These are phyloP conservation scores for Apiospora phragmitis DNA, from an alignment of 2,329 filamentous ascomycete genomes.

Conservation along the genomic window DNA sequence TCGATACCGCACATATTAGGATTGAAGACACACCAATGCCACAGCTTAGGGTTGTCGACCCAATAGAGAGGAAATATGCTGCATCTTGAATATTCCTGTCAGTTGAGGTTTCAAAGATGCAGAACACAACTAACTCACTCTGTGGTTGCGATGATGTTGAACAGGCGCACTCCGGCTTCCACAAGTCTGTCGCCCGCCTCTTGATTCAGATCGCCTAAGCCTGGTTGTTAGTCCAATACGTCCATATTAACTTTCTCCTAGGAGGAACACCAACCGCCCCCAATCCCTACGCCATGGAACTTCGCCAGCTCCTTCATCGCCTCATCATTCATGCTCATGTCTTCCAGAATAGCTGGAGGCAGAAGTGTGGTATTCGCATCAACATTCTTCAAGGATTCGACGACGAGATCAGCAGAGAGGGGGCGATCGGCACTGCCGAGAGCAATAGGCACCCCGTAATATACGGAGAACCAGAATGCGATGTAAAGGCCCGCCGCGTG, in stretches of 20 bases:
- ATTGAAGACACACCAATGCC: conserved; percentile 46
- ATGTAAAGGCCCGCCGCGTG: conserved; percentile 37
- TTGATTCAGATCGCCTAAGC: conserved; percentile 36
- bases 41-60: conserved; percentile 34
- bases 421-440: conserved; percentile 35
- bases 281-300: conserved; percentile 36
- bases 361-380: conserved; percentile 30
- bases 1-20: conserved; percentile 41
- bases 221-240: background rate
- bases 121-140: conserved; percentile 33
- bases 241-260: background rate
- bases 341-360: conserved; percentile 44
- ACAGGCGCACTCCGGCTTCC: conserved; percentile 33
- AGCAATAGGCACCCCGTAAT: conserved; percentile 28
- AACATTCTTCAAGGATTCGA: conserved; percentile 31
- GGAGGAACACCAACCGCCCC: conserved; percentile 35
- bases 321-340: conserved; percentile 37
- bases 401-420: conserved; percentile 34
- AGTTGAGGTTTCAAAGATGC: conserved; percentile 9
- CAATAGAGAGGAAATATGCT: conserved; percentile 36
- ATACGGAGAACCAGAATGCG: conserved; percentile 28
- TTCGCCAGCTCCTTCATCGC: conserved; percentile 32
- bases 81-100: background rate
- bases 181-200: conserved; percentile 40
- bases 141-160: conserved; percentile 42